A percentile compares a stretch with the other conserved stretches of the same genome.
Evolutionary conservation across 208 protist species (phyloP).

Genomic region (Wallacemonas rigidus): DNA sequence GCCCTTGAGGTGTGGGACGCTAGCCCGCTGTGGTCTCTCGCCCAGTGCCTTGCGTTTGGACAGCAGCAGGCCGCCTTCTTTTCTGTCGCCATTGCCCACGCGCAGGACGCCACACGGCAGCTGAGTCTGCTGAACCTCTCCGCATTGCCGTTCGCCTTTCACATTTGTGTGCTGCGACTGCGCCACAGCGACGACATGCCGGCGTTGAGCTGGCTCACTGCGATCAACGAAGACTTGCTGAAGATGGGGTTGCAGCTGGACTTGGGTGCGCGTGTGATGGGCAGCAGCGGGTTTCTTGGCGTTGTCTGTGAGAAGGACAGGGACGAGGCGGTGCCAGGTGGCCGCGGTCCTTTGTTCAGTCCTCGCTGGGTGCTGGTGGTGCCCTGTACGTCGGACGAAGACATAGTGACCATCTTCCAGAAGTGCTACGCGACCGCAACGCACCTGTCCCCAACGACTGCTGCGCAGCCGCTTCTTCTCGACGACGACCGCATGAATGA

Average conservation of each 20-base stretch:
- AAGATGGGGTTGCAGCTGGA: not conserved
- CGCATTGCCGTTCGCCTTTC: slow-evolving; percentile 12
- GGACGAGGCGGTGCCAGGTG: not conserved
- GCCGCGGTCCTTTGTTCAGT: not conserved
- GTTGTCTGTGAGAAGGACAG: not conserved
- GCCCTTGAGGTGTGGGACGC: slow-evolving; percentile 6
- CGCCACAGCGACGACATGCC: not conserved
- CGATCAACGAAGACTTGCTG: not conserved
- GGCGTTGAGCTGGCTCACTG: not conserved
- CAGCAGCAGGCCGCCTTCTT: slow-evolving; percentile 17
- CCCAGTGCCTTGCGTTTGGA: slow-evolving; percentile 14
- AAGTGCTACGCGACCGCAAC: slow-evolving; percentile 14
- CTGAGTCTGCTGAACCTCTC: slow-evolving; percentile 7
- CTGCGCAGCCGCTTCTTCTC: not conserved
- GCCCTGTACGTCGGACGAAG: not conserved
- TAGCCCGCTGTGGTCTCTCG: slow-evolving; percentile 12
- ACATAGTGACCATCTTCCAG: not conserved
- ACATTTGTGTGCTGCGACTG: slow-evolving; percentile 6
- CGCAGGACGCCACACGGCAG: not conserved
- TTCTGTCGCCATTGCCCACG: slow-evolving; percentile 14
- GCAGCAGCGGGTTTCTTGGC: slow-evolving; percentile 11
- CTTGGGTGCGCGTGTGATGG: not conserved
- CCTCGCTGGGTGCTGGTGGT: slow-evolving; percentile 14
- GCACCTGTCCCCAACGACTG: not conserved
- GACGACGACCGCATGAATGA: not conserved